Evolutionary conservation across 441 rosid species (phyloP).

Genomic region (Mallotus japonicus): DNA sequence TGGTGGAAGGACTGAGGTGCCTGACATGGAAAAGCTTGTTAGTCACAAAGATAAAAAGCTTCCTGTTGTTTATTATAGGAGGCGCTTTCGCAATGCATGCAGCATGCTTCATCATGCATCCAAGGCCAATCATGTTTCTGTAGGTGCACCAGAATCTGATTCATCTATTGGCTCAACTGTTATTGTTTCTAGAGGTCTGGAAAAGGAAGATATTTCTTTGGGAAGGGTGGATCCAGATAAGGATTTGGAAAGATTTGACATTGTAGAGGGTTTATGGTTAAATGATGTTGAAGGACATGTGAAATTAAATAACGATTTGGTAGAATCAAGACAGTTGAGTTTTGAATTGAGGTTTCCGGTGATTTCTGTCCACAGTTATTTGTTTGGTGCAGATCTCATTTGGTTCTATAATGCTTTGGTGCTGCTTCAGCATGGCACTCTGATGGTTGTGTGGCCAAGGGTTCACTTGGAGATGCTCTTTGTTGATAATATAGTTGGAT

Average conservation of each 20-base stretch:
- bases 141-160: slow-evolving; percentile 25
- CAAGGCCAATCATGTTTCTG: slow-evolving; percentile 23
- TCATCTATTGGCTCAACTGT: slow-evolving; percentile 24
- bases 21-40: slow-evolving; percentile 17
- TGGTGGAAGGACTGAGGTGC: slow-evolving; percentile 35
- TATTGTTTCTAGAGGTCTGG: slow-evolving; percentile 28
- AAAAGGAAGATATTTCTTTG: slow-evolving; percentile 30
- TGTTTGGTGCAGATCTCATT: slow-evolving; percentile 34
- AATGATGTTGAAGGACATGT: slow-evolving; percentile 34
- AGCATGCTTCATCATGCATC: slow-evolving; percentile 20
- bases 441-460: slow-evolving; percentile 61
- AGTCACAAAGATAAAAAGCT: slow-evolving; percentile 37
- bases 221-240: slow-evolving; percentile 35
- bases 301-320: slow-evolving; percentile 35
- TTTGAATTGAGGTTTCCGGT: slow-evolving; percentile 39
- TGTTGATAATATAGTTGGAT: slow-evolving; percentile 67
- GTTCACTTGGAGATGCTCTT: slow-evolving; percentile 86
- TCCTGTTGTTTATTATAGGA: slow-evolving; percentile 84
- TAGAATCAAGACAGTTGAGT: slow-evolving; percentile 37
- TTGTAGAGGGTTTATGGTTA: slow-evolving; percentile 24
- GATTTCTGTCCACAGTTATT: slow-evolving; percentile 35
- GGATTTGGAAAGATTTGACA: slow-evolving; percentile 21
- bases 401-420: slow-evolving; percentile 43
- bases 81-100: slow-evolving; percentile 54
- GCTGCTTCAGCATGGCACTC: slow-evolving; percentile 56